Evolutionary conservation across 1,139 yeast genomes (phyloP).

Genomic region (Taiozyma sp.): DNA sequence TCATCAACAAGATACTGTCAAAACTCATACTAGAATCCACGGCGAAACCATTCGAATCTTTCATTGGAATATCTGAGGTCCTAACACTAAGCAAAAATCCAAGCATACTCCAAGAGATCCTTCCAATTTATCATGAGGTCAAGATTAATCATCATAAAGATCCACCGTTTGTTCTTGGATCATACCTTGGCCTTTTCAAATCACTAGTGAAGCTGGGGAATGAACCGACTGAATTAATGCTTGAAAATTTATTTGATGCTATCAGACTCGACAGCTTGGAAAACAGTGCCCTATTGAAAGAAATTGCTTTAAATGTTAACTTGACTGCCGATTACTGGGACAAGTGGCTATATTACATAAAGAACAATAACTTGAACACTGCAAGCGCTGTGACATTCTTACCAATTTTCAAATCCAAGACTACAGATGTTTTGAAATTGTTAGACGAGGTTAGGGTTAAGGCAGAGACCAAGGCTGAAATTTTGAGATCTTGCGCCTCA

Average conservation of each 20-base stretch:
- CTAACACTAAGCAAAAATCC: slow-evolving; percentile 7
- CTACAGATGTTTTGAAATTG: slow-evolving; percentile 11
- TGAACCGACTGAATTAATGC: neutral
- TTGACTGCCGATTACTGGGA: slow-evolving; percentile 7
- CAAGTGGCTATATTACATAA: slow-evolving; percentile 21
- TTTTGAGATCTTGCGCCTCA: slow-evolving; percentile 14
- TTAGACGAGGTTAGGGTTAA: slow-evolving; percentile 12
- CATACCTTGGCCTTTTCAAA: slow-evolving; percentile 15
- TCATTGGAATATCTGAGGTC: slow-evolving; percentile 17
- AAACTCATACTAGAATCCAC: neutral
- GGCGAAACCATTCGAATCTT: slow-evolving; percentile 10
- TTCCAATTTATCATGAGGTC: slow-evolving; percentile 7
- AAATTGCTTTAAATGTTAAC: slow-evolving; percentile 11
- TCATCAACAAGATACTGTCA: neutral
- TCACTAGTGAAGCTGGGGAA: slow-evolving; percentile 5
- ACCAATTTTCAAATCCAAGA: slow-evolving; percentile 5
- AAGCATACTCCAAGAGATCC: neutral
- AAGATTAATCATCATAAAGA: slow-evolving; percentile 22
- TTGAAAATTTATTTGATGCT: slow-evolving; percentile 17
- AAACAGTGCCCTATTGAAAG: slow-evolving; percentile 4
- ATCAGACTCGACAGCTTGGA: slow-evolving; percentile 16
- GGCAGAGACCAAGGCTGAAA: slow-evolving; percentile 14
- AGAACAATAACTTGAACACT: slow-evolving; percentile 16
- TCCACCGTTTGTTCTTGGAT: slow-evolving; percentile 13
- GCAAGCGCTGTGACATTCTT: slow-evolving; percentile 15